Evolutionary conservation across 75 land plant genomes (phyloP).

Genomic region (Picea sitchensis): DNA sequence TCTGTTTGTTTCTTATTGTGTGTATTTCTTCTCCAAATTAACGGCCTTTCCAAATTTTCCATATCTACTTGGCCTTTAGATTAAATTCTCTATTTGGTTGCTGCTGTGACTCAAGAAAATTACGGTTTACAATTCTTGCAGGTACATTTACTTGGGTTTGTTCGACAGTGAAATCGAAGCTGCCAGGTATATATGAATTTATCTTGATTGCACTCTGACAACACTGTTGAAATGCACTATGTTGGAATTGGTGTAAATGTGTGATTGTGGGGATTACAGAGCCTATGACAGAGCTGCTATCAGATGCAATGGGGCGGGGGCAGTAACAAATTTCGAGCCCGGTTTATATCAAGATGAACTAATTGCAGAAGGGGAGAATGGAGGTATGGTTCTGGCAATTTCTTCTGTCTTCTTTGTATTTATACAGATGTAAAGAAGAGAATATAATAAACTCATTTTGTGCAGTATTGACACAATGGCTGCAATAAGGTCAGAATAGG

Average conservation of each 20-base stretch:
- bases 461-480: too few species aligned
- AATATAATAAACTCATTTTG: too few species aligned
- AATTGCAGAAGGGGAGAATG: neutral
- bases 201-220: neutral
- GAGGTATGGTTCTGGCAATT: slow-evolving; percentile 20
- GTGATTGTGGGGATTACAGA: slow-evolving; percentile 12
- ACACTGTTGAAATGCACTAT: neutral
- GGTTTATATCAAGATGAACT: slow-evolving; percentile 20
- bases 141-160: slow-evolving; percentile 49
- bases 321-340: slow-evolving; percentile 52
- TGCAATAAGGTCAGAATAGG: too few species aligned
- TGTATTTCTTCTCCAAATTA: too few species aligned
- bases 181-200: slow-evolving; percentile 28
- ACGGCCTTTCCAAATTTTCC: too few species aligned
- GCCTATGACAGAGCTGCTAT: slow-evolving; percentile 56
- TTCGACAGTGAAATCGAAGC: slow-evolving; percentile 53
- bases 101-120: too few species aligned
- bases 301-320: slow-evolving; percentile 40
- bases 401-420: neutral
- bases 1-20: too few species aligned
- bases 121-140: neutral
- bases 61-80: too few species aligned
- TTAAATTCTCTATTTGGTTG: too few species aligned
- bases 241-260: too few species aligned
- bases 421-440: too few species aligned